Base-by-base conservation (phyloP, 108 stramenopile genomes). In the Nannochloropsis salina region DNA sequence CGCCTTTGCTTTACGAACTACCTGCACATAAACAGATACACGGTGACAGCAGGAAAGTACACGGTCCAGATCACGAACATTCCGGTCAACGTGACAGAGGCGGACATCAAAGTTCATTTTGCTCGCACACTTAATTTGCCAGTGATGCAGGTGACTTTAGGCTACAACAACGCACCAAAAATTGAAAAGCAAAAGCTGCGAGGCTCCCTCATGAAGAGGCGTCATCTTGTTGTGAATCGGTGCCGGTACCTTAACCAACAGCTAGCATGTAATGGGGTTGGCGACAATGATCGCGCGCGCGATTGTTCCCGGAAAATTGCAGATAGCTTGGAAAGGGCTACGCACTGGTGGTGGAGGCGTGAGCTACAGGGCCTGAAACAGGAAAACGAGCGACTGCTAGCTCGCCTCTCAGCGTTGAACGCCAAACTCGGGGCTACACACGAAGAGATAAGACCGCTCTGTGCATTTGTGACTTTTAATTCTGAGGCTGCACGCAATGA, bases 391-490 rank as follows among this genome's bases (percentile, higher is more conserved):
- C 61, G 15, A 74, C 40, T 88, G 51, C 44, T 31, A 21, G 41
- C 15, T 80, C 42, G 11, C 4, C 44, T 88, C 9, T 80, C 51
- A 11, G 45, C 41, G 10, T 31, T 42, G 42, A 79, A 82, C 82
- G 44, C 2, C 2, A 21, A 51, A 11, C 44, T 85, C n/a, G 42
- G 81, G 84, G 43, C 3, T 31, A 42, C 41, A 21, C 80, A 79
- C 31, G 80, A 31, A 3, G 40, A 41, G 42, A 42, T 80, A 12
- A 43, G 83, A 9, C 45, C 85, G 41, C 20, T 86, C 6, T 40
- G 41, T 41, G 89, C 89, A 31, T 90, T 83, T 83, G 84, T 90
- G 20, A 90, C 89, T 9, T 90, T 90, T 42, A 2, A 87, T 4
- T 74, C 61, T n/a, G 20, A 74, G n/a, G 61, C 15, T 15, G 61